A percentile compares a stretch with the other conserved stretches of the same genome.
These are phyloP conservation scores for Solanum acaule DNA, from an alignment of 257 asterid genomes.

Conservation along the genomic window DNA sequence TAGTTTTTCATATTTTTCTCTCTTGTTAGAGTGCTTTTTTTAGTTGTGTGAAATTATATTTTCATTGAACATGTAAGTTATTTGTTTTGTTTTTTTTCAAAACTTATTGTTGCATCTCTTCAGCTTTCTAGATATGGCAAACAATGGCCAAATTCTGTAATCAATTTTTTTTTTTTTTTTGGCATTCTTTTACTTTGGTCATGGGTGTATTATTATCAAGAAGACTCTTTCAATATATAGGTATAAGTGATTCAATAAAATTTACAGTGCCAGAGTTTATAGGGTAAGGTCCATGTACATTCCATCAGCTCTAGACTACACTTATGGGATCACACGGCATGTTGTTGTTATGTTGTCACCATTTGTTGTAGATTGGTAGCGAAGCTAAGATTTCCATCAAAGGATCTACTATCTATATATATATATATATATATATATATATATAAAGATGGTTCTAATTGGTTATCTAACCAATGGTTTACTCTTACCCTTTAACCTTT, in stretches of 20 bases:
- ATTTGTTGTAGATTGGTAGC: neutral
- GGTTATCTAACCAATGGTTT: too few species aligned
- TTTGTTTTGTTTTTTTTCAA: neutral
- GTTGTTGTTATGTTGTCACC: neutral
- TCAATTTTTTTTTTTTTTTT: neutral
- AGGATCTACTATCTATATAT: too few species aligned
- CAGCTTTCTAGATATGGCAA: neutral
- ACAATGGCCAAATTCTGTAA: neutral
- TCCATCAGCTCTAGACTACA: rapidly evolving
- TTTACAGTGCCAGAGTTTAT: neutral
- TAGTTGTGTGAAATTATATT: slow-evolving; percentile 39
- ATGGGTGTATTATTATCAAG: slow-evolving; percentile 1
- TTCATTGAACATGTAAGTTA: slow-evolving; percentile 9
- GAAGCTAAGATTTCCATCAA: too few species aligned
- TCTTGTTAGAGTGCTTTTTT: slow-evolving; percentile 11
- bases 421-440: too few species aligned
- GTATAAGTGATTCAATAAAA: neutral
- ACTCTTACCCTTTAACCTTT: neutral
- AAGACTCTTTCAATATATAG: neutral
- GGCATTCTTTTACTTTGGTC: neutral
- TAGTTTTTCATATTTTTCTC: slow-evolving; percentile 15
- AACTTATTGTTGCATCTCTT: neutral
- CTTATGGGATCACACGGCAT: neutral
- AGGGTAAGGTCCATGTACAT: too few species aligned
- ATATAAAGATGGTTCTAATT: neutral